Conservation (phyloP, 2,329 filamentous ascomycete genomes). For the Alternaria tenuissima region DNA sequence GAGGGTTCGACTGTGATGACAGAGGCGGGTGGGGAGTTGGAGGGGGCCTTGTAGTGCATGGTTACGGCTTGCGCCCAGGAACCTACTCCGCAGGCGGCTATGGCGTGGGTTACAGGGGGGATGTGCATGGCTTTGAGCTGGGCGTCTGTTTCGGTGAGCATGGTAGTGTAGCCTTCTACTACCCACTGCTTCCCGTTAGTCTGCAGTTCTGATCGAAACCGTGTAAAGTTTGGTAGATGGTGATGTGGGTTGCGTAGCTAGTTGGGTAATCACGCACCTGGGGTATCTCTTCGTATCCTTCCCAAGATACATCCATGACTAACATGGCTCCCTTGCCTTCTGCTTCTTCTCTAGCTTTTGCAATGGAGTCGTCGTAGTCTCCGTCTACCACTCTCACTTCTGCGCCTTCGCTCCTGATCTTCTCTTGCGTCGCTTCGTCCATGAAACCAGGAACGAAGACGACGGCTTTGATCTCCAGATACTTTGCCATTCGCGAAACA, state of each 20-base stretch:
- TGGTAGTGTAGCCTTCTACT: constrained; percentile 78
- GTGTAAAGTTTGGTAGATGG: no score
- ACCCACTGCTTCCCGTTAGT: constrained; percentile 64
- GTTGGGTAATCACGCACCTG: constrained; percentile 48
- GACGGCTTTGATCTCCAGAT: constrained; percentile 63
- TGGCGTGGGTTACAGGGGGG: constrained; percentile 57
- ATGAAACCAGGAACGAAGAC: constrained; percentile 72
- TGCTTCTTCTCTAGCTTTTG: constrained; percentile 57
- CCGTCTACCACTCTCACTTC: constrained; percentile 63
- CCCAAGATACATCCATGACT: constrained; percentile 74
- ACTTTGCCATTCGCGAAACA: constrained; percentile 71
- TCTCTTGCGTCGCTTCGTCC: constrained; percentile 60
- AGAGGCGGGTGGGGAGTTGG: constrained; percentile 31
- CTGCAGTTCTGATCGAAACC: no score
- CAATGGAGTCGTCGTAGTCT: constrained; percentile 71
- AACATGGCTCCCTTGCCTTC: constrained; percentile 60
- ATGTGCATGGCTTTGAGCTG: constrained; percentile 60
- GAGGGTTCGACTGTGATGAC: constrained; percentile 77
- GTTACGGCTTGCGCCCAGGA: constrained; percentile 75
- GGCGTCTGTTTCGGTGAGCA: constrained; percentile 72
- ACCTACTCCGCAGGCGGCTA: constrained; percentile 76
- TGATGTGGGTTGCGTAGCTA: no score
- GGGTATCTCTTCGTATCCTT: constrained; percentile 72
- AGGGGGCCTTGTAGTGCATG: constrained; percentile 66
- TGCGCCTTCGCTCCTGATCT: constrained; percentile 71